These are phyloP conservation scores for Pleurotus salmoneostramineus DNA, from an alignment of 768 basidiomycete species.

Conservation along the genomic window DNA sequence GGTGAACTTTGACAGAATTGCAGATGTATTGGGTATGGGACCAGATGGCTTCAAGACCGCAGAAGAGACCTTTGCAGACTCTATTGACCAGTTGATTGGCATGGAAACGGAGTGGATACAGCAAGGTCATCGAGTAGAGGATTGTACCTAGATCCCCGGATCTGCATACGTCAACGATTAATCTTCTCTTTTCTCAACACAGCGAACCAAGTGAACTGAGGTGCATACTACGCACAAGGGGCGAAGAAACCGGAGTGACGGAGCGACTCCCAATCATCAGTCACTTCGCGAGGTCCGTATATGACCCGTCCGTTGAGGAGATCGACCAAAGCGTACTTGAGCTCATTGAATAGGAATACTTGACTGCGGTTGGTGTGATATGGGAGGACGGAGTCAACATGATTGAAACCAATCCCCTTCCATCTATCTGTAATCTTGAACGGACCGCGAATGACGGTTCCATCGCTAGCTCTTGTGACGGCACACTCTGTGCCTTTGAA, in stretches of 20 bases:
- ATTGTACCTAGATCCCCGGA: neutral
- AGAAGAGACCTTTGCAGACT: conserved; percentile 28
- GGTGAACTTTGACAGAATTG: conserved; percentile 24
- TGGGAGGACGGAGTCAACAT: neutral
- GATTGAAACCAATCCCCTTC: neutral
- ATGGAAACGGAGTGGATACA: conserved; percentile 1
- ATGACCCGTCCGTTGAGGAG: neutral
- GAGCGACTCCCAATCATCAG: neutral
- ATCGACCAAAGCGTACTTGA: neutral
- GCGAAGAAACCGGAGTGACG: neutral
- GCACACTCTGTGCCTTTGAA: neutral
- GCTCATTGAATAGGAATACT: neutral
- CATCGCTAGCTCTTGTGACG: neutral
- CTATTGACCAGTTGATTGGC: conserved; percentile 17
- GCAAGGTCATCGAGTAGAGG: neutral
- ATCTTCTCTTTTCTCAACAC: too few relatives aligned
- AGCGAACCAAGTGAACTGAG: too few relatives aligned
- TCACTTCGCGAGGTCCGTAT: neutral
- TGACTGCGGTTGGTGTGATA: neutral
- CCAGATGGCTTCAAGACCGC: conserved; percentile 23
- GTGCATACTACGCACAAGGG: neutral
- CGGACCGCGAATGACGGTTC: neutral
- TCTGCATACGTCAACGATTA: too few relatives aligned
- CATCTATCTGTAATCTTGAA: neutral
- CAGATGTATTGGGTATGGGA: conserved; percentile 27